Base-by-base conservation (phyloP, 2,329 filamentous ascomycete species). In the Pestalotiopsis sp. region DNA sequence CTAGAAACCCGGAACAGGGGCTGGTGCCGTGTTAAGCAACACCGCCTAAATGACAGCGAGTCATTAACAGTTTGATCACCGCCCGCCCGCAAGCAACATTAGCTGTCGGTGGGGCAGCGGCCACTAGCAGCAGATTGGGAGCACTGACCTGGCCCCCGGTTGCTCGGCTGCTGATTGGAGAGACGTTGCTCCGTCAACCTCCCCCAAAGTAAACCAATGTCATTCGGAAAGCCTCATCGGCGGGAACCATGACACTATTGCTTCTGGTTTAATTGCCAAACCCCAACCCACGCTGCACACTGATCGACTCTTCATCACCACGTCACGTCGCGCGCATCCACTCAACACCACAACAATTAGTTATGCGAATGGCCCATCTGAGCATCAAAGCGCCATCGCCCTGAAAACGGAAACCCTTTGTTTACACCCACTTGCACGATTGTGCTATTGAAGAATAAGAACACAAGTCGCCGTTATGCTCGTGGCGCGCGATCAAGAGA, bases 401-500 rank as follows among this genome's bases (percentile, higher is more conserved):
- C 70, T 64, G 17, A 60, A 36, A 25, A 27, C 58, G 27, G 23
- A 27, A 20, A 64, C 12, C 9, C 49, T 23, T 61, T 41, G 69
- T 65, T 67, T 36, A 69, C 23, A 38, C 72, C 68, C 69, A 70
- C 75, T 73, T 75, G 84, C 71, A 69, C 58, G 12, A 60, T 17
- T 58, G 14, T 60, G 14, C 20, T 36, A 11, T 60, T 36, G 20
- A 36, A 36, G 31, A 36, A 27, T n/a, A 27, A 36, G 14, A 20
- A 60, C 27, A 62, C 14, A 20, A 39, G 31, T 23, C n/a, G 39
- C 38, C 39, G 41, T 31, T 7, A 97, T 95, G 93, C 85, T 94
- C 78, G 92, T 93, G 70, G 86, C 91, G 77, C 88, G 90, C 75
- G 93, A 97, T 80, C 94, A 97, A 82, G 95, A 98, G 81, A 98